phyloP scores from a whole-genome alignment of 208 protist genomes.

The Leishmania lainsoni region DNA sequence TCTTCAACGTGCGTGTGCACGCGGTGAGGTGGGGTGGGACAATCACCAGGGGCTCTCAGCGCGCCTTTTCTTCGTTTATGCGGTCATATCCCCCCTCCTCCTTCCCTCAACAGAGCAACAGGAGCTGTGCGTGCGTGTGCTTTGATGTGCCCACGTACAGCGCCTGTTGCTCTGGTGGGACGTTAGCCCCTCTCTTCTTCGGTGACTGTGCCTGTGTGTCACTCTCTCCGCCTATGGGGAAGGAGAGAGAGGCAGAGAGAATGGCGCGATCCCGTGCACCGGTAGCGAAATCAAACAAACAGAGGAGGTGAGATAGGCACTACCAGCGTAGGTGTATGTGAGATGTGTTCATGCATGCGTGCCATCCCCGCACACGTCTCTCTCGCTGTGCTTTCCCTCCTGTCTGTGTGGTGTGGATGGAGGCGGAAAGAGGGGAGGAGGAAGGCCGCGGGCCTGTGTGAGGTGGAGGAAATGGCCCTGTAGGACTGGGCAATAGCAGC shows the following conservation, averaged over 20 bases:
- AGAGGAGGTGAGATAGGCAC: neutral
- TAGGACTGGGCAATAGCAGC: neutral
- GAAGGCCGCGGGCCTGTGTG: neutral
- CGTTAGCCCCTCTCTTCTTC: neutral
- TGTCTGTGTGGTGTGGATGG: neutral
- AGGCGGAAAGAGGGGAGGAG: neutral
- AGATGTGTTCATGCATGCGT: neutral
- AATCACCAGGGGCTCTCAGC: neutral
- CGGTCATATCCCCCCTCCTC: neutral
- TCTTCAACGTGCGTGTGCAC: neutral
- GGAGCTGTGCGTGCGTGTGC: slow-evolving; percentile 1
- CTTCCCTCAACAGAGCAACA: neutral
- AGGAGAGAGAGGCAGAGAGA: neutral
- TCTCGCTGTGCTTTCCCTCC: neutral
- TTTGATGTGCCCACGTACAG: neutral
- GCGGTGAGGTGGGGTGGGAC: neutral
- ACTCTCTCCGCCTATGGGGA: neutral
- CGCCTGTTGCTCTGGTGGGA: neutral
- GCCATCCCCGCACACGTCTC: neutral
- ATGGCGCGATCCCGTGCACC: neutral
- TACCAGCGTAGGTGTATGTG: neutral
- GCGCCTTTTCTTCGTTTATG: neutral
- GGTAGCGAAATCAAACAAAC: neutral
- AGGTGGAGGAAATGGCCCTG: neutral
- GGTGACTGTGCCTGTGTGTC: neutral